Conservation (phyloP, 768 basidiomycete species). For the Amyloporia xantha region DNA sequence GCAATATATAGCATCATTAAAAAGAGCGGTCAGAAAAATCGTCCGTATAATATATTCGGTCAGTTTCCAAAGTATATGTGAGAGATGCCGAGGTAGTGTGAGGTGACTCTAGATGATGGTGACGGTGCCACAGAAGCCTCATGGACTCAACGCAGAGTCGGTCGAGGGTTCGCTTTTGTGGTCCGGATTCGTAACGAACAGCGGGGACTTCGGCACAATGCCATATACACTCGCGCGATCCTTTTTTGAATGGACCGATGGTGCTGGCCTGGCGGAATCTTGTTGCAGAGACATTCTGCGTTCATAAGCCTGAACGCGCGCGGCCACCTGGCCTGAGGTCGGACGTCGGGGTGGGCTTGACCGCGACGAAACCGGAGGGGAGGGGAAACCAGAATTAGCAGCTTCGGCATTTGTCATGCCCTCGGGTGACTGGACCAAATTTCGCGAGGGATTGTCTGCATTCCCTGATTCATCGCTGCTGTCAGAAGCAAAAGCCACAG, state of each 20-base stretch:
- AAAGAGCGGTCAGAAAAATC: neutral
- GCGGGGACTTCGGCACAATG: slow-evolving; percentile 51
- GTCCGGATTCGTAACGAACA: slow-evolving; percentile 76
- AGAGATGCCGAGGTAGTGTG: too few species aligned
- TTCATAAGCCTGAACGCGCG: slow-evolving; percentile 53
- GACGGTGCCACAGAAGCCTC: neutral
- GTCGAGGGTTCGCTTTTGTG: slow-evolving; percentile 13
- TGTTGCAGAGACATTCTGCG: slow-evolving; percentile 46
- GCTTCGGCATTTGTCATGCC: slow-evolving; percentile 4
- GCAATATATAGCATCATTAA: neutral
- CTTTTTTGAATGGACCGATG: slow-evolving; percentile 32
- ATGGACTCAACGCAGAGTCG: slow-evolving; percentile 5
- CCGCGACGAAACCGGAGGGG: neutral
- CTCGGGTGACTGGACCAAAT: slow-evolving; percentile 11
- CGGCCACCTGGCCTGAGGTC: slow-evolving; percentile 34
- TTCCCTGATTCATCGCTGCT: neutral
- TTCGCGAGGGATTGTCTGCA: neutral
- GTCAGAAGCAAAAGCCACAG: slow-evolving; percentile 5
- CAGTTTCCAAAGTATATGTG: neutral
- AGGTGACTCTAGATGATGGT: too few species aligned
- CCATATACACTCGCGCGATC: slow-evolving; percentile 45
- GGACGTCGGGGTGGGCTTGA: slow-evolving; percentile 11
- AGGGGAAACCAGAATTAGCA: neutral
- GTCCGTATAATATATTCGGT: neutral
- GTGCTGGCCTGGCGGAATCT: slow-evolving; percentile 22